Percentiles rank a stretch among this genome's conserved stretches.
Evolutionary conservation across 768 basidiomycete species (phyloP).

Genomic region (Boletus subparvulus): DNA sequence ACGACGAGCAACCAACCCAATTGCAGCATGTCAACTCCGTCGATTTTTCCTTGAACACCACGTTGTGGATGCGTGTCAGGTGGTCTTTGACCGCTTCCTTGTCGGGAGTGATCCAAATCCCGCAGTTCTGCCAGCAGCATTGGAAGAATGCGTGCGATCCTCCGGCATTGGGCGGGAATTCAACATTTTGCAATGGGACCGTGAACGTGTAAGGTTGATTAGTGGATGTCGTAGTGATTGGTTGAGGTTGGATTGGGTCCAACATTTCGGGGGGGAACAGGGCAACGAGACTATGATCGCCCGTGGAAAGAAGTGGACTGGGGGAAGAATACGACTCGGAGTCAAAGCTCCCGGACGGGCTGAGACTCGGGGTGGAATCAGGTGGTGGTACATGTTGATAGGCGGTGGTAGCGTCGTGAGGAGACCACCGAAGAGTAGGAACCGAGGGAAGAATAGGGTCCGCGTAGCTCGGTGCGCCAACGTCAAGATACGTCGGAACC

Average conservation of each 20-base stretch:
- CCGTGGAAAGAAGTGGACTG: background rate
- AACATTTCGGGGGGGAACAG: background rate
- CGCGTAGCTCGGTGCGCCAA: background rate
- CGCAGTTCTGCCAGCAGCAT: slow-evolving; percentile 18
- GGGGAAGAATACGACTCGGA: background rate
- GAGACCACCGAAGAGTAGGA: background rate
- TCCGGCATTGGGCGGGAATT: background rate
- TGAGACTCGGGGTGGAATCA: background rate
- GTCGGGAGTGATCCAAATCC: slow-evolving; percentile 19
- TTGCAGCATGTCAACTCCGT: background rate
- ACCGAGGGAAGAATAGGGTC: background rate
- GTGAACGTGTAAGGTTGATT: background rate
- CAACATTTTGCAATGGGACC: slow-evolving; percentile 7
- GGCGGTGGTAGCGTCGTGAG: background rate
- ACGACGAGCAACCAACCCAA: slow-evolving; percentile 14
- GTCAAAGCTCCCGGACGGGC: background rate
- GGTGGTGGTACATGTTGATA: background rate
- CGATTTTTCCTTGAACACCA: background rate
- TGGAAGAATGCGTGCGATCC: slow-evolving; percentile 12
- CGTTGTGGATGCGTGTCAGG: slow-evolving; percentile 7
- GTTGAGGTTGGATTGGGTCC: background rate
- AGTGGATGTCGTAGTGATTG: background rate
- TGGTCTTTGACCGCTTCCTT: slow-evolving; percentile 16
- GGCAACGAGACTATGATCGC: background rate
- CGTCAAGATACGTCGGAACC: background rate